phyloP scores from a whole-genome alignment of 768 basidiomycete species.

The Podaxis sp. region DNA sequence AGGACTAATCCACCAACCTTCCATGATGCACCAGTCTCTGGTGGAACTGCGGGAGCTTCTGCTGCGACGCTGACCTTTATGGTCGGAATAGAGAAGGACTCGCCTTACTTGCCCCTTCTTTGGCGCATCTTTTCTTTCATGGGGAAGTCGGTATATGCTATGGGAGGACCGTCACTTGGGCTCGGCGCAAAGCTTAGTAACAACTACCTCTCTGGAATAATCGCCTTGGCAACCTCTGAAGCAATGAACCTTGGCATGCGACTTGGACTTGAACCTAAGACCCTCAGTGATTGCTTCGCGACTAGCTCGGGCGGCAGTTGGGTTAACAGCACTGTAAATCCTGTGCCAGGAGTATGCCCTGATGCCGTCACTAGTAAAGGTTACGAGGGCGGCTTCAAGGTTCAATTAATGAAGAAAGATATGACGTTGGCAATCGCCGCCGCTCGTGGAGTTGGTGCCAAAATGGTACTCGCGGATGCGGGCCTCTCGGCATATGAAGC shows the following conservation, averaged over 20 bases:
- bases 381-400: slow-evolving; percentile 41
- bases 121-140: slow-evolving; percentile 27
- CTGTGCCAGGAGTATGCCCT: slow-evolving; percentile 40
- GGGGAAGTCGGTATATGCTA: slow-evolving; percentile 31
- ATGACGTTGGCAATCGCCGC: slow-evolving; percentile 34
- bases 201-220: slow-evolving; percentile 38
- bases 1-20: slow-evolving; percentile 22
- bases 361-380: slow-evolving; percentile 36
- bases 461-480: slow-evolving; percentile 33
- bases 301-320: slow-evolving; percentile 37
- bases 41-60: slow-evolving; percentile 35
- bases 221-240: slow-evolving; percentile 37
- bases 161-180: slow-evolving; percentile 36
- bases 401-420: slow-evolving; percentile 44
- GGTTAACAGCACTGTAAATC: slow-evolving; percentile 38
- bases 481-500: slow-evolving; percentile 33
- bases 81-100: slow-evolving; percentile 30
- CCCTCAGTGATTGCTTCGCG: slow-evolving; percentile 32
- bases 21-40: slow-evolving; percentile 39
- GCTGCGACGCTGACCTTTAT: slow-evolving; percentile 36
- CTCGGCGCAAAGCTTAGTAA: slow-evolving; percentile 41
- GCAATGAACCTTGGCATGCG: slow-evolving; percentile 44
- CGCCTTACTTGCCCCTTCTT: slow-evolving; percentile 28
- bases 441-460: slow-evolving; percentile 32
- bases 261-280: slow-evolving; percentile 35